Base-by-base conservation (phyloP, 176 grass and related monocot genomes). In the Lolium rigidum region DNA sequence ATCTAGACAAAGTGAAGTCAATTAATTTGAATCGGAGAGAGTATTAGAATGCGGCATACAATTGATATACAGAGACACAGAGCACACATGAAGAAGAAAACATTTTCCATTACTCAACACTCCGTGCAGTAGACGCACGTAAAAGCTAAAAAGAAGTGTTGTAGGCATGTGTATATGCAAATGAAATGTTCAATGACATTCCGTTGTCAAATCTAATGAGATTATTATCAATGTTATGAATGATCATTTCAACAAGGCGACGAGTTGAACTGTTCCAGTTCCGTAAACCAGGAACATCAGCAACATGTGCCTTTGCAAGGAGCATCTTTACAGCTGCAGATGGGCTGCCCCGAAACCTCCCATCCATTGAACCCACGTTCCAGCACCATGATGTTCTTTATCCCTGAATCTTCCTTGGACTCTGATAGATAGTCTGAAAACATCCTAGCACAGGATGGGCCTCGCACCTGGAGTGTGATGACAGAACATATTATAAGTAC, bases 341-440 rank as follows among this genome's bases (percentile, higher is more conserved):
- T 88, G 37, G 93, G 93, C 24, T 70, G 83, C 24, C 93, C 93
- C 21, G 87, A 91, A 90, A 26, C 35, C 56, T 95, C 89, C 95
- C 95, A 98, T 74, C 95, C 93, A 73, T 98, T 90, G 49, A 87
- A 95, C 16, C 95, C 95, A 73, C 60, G 89, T 52, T 98, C 95
- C 68, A 98, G 87, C 69, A 98, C 87, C 93, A 98, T 77, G 70
- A 98, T 77, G 10, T 89, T 93, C 43, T 87, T 90, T 84, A 90
- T 81, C 4, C 55, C 93, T 17, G 72, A 43, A 85, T 90, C 91
- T 86, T 92, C 80, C 25, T 98, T 90, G 11, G 24, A 52, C 67
- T 89, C 77, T 0, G 83, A 82, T 11, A 98, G 87, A 84, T 98
- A 93, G 28, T 98, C 89, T 0, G 86, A 58, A 85, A 98, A 93